Evolutionary conservation across 2,329 filamentous ascomycete species (phyloP).

Genomic region (Stenocarpella maydis): DNA sequence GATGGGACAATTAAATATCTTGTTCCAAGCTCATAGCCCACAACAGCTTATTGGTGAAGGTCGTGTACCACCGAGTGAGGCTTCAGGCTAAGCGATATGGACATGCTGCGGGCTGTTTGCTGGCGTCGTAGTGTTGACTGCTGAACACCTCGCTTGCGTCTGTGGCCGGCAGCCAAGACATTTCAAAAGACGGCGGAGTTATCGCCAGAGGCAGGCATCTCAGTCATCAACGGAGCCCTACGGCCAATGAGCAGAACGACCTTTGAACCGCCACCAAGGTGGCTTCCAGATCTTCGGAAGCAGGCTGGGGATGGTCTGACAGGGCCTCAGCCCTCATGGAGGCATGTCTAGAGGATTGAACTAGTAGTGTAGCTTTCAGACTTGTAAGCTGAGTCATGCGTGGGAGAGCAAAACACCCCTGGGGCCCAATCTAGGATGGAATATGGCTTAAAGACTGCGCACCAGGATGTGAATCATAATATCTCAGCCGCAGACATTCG

Average conservation of each 20-base stretch:
- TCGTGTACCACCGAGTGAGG: neutral
- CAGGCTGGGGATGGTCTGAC: neutral
- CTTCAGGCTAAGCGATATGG: no score
- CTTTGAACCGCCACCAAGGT: neutral
- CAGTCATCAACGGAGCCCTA: neutral
- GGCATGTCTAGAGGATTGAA: neutral
- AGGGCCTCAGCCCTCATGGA: no score
- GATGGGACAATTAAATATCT: no score
- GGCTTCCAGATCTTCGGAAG: constrained; percentile 9
- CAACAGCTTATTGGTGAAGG: no score
- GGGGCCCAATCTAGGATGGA: neutral
- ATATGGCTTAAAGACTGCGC: constrained; percentile 3
- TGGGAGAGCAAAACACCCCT: constrained; percentile 7
- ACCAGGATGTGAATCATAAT: neutral
- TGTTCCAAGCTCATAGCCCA: no score
- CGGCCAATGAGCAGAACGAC: neutral
- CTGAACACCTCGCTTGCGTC: constrained; percentile 8
- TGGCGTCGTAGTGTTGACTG: no score
- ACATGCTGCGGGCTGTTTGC: no score
- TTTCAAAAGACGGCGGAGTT: no score
- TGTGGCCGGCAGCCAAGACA: neutral
- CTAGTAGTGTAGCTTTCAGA: neutral
- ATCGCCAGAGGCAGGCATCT: no score
- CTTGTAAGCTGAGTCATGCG: constrained; percentile 17
- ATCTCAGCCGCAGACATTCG: constrained; percentile 15